Conservation (phyloP, 108 stramenopile species). For the Craspedostauros australis region DNA sequence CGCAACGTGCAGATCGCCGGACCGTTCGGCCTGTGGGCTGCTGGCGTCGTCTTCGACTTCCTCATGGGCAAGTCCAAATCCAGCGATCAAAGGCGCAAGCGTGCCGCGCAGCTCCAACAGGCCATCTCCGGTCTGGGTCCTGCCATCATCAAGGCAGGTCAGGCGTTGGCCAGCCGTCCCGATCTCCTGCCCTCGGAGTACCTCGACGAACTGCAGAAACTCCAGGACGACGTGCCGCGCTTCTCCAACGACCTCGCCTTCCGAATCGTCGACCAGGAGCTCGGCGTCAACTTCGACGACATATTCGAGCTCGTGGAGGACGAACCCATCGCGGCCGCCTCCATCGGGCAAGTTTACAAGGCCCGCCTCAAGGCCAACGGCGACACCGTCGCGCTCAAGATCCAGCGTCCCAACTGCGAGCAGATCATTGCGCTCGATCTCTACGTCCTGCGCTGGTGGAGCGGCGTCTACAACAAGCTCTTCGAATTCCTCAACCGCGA, state of each 20-base stretch:
- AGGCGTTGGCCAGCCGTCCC: conserved; percentile 86
- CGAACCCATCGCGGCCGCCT: conserved; percentile 84
- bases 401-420: conserved; percentile 92
- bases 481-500: conserved; percentile 71
- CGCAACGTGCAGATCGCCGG: conserved; percentile 90
- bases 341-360: conserved; percentile 90
- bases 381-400: conserved; percentile 88
- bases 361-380: conserved; percentile 82
- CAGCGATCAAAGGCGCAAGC: conserved; percentile 31
- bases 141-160: conserved; percentile 93
- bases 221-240: conserved; percentile 92
- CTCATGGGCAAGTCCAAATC: conserved; percentile 33
- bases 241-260: conserved; percentile 85
- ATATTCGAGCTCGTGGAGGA: conserved; percentile 85
- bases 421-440: conserved; percentile 91
- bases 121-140: conserved; percentile 86
- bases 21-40: conserved; percentile 83
- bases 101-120: conserved; percentile 72
- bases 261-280: conserved; percentile 73
- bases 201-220: conserved; percentile 90
- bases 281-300: conserved; percentile 48
- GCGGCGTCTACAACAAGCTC: conserved; percentile 74
- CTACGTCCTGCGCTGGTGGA: conserved; percentile 92
- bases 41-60: conserved; percentile 66
- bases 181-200: conserved; percentile 92